Conservation (phyloP, 208 protist species). For the Herpetomonas tarakana region DNA sequence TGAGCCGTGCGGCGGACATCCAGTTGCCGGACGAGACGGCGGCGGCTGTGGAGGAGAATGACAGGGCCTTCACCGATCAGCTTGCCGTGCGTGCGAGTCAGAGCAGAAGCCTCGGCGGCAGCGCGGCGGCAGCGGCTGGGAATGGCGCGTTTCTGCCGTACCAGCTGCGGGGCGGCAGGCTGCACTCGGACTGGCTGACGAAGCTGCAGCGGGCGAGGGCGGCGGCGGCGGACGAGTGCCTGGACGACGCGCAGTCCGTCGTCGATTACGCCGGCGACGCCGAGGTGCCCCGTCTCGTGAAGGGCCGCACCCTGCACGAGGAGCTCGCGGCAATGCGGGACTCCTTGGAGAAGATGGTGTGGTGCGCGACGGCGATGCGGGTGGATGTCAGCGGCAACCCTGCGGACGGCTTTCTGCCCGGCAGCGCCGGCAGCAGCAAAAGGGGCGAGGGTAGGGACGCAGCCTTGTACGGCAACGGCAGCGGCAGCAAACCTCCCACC, state of each 20-base stretch:
- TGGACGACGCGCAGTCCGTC: slow-evolving; percentile 58
- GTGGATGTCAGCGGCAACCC: slow-evolving; percentile 4
- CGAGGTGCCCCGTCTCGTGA: slow-evolving; percentile 26
- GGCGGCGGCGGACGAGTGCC: slow-evolving; percentile 67
- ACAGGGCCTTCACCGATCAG: slow-evolving; percentile 5
- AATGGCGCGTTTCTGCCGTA: slow-evolving; percentile 1
- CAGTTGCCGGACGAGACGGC: slow-evolving; percentile 20
- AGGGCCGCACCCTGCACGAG: slow-evolving; percentile 16
- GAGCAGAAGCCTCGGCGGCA: not conserved
- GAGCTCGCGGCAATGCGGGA: slow-evolving; percentile 26
- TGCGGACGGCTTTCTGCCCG: not conserved
- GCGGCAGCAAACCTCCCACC: too few species aligned
- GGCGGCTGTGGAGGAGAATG: slow-evolving; percentile 21
- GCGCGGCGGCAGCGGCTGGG: not conserved
- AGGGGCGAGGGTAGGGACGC: slow-evolving; percentile 16
- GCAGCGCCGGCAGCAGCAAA: too few species aligned
- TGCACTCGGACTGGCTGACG: slow-evolving; percentile 21
- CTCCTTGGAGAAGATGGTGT: slow-evolving; percentile 28
- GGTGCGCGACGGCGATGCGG: slow-evolving; percentile 22
- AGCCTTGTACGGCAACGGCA: slow-evolving; percentile 19
- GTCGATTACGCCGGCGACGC: slow-evolving; percentile 65
- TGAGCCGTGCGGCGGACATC: slow-evolving; percentile 17
- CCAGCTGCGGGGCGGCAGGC: slow-evolving; percentile 6
- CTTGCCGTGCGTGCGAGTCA: not conserved
- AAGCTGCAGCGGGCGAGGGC: slow-evolving; percentile 47